Evolutionary conservation across 2,329 filamentous ascomycete genomes (phyloP).

Genomic region (Fusarium torulosum): DNA sequence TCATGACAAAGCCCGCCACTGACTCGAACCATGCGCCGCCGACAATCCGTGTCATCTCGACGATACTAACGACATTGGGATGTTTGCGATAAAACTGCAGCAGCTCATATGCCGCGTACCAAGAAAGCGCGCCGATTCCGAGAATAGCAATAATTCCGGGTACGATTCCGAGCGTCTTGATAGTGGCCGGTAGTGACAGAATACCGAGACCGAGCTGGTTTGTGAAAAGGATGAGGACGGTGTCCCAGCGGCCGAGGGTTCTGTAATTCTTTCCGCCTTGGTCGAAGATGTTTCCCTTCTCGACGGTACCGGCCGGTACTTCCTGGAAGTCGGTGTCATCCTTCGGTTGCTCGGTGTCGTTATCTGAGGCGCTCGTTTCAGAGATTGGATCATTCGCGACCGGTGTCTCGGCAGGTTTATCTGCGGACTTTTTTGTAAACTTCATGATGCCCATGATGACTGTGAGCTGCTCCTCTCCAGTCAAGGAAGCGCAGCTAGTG

Average conservation of each 20-base stretch:
- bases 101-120: constrained; percentile 60
- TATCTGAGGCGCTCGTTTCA: constrained; percentile 33
- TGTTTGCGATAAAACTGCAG: constrained; percentile 77
- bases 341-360: constrained; percentile 33
- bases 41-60: constrained; percentile 72
- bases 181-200: constrained; percentile 77
- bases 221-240: constrained; percentile 46
- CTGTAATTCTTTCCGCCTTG: constrained; percentile 47
- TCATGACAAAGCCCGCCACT: constrained; percentile 39
- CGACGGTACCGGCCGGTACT: constrained; percentile 27
- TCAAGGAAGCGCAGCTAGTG: background rate
- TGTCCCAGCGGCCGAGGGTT: constrained; percentile 45
- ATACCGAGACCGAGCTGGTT: constrained; percentile 51
- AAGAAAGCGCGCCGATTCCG: constrained; percentile 72
- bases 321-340: constrained; percentile 33
- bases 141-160: constrained; percentile 76
- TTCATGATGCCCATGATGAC: constrained; percentile 35
- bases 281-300: constrained; percentile 44
- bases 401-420: constrained; percentile 9
- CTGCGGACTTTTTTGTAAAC: constrained; percentile 26
- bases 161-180: constrained; percentile 74
- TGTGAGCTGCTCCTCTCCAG: background rate
- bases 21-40: constrained; percentile 42
- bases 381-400: background rate
- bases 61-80: constrained; percentile 76